Evolutionary conservation across 2,329 filamentous ascomycete species (phyloP).

Genomic region (Shiraia bambusicola): DNA sequence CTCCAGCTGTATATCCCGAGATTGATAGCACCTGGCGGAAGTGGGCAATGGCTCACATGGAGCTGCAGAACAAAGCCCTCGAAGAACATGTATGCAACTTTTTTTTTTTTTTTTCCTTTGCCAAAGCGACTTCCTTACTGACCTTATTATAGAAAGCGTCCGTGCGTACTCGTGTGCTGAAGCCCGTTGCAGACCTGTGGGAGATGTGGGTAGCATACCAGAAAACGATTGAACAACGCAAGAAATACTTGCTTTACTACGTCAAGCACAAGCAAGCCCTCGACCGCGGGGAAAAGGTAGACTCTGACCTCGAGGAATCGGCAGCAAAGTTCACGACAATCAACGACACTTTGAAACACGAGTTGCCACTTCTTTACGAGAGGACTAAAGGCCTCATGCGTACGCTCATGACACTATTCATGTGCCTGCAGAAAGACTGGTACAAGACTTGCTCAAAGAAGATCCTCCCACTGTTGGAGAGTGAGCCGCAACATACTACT

Average conservation of each 20-base stretch:
- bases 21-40: slow-evolving; percentile 92
- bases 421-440: slow-evolving; percentile 83
- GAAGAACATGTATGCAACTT: slow-evolving; percentile 79
- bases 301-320: slow-evolving; percentile 79
- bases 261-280: slow-evolving; percentile 77
- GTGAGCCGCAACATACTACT: slow-evolving; percentile 43
- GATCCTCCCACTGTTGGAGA: slow-evolving; percentile 71
- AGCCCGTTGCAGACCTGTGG: slow-evolving; percentile 77
- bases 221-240: slow-evolving; percentile 88
- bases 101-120: too few species aligned
- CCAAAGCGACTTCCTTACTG: slow-evolving; percentile 8
- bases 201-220: slow-evolving; percentile 81
- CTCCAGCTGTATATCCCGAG: slow-evolving; percentile 67
- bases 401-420: slow-evolving; percentile 77
- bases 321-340: slow-evolving; percentile 88
- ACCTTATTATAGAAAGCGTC: slow-evolving; percentile 53
- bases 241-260: slow-evolving; percentile 89
- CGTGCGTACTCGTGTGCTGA: slow-evolving; percentile 79
- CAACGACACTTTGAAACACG: slow-evolving; percentile 90
- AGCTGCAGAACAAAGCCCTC: slow-evolving; percentile 79
- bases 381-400: slow-evolving; percentile 83
- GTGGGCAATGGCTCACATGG: slow-evolving; percentile 83
- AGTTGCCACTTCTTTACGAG: slow-evolving; percentile 79
- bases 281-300: slow-evolving; percentile 79
- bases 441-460: slow-evolving; percentile 81